Evolutionary conservation across 805 yeast species (phyloP).

Genomic region (Grigorovia humatica): DNA sequence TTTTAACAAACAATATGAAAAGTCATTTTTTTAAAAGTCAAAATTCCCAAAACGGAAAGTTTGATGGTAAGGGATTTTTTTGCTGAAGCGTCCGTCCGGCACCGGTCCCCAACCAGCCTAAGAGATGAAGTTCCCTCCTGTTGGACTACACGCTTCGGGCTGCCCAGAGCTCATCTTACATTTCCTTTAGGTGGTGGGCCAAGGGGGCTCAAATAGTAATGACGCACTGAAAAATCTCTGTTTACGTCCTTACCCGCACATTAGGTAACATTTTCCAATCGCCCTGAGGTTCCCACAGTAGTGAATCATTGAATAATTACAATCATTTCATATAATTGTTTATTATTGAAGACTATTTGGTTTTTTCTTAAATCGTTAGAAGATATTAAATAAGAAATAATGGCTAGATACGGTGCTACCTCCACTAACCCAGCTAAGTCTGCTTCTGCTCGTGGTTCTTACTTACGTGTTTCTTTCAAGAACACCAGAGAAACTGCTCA

Average conservation of each 20-base stretch:
- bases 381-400: conserved; percentile 29
- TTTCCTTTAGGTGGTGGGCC: no score
- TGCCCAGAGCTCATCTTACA: no score
- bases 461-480: conserved; percentile 98
- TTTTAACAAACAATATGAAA: background rate
- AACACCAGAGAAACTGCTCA: conserved; percentile 99
- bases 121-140: no score
- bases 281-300: background rate
- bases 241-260: background rate
- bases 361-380: background rate
- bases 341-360: background rate
- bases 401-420: conserved; percentile 99
- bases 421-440: conserved; percentile 99
- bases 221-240: background rate
- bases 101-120: no score
- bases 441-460: conserved; percentile 98
- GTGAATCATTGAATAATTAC: background rate
- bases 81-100: no score
- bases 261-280: background rate
- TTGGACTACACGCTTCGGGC: no score
- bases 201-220: background rate
- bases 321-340: background rate
- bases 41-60: background rate
- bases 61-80: background rate
- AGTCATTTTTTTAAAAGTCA: background rate